Conservation (phyloP, 2,329 filamentous ascomycete genomes). For the Trichoderma guizhouense region DNA sequence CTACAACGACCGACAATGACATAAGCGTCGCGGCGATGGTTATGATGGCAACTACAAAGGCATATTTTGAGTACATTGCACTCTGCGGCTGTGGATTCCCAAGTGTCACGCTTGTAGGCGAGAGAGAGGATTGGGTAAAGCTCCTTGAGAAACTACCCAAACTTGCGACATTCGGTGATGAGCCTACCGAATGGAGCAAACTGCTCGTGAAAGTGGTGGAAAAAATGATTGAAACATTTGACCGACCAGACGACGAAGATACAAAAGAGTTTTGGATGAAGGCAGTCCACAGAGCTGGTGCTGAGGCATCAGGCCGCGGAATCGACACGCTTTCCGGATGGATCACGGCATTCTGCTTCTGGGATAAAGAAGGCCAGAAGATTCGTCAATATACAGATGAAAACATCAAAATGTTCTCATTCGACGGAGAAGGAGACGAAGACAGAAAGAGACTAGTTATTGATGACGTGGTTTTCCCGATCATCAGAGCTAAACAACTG, state of each 20-base stretch:
- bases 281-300: slow-evolving; percentile 19
- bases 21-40: slow-evolving; percentile 16
- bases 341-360: slow-evolving; percentile 22
- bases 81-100: slow-evolving; percentile 17
- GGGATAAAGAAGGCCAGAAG: slow-evolving; percentile 5
- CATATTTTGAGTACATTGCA: slow-evolving; percentile 19
- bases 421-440: neutral
- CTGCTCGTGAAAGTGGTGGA: slow-evolving; percentile 2
- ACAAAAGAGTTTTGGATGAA: slow-evolving; percentile 23
- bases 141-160: neutral
- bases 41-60: slow-evolving; percentile 20
- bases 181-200: slow-evolving; percentile 1
- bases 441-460: neutral
- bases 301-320: slow-evolving; percentile 5
- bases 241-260: slow-evolving; percentile 14
- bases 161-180: neutral
- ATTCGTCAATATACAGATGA: neutral
- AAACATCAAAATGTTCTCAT: neutral
- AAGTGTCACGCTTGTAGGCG: slow-evolving; percentile 6
- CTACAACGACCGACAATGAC: slow-evolving; percentile 12
- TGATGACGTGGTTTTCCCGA: slow-evolving; percentile 1
- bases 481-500: neutral
- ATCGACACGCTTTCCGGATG: slow-evolving; percentile 17
- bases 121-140: slow-evolving; percentile 18
- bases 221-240: slow-evolving; percentile 20